Percentiles rank a stretch among this genome's conserved stretches.
These are phyloP conservation scores for Mesembryanthemum crystallinum DNA, from an alignment of 148 eudicot species.

Conservation along the genomic window DNA sequence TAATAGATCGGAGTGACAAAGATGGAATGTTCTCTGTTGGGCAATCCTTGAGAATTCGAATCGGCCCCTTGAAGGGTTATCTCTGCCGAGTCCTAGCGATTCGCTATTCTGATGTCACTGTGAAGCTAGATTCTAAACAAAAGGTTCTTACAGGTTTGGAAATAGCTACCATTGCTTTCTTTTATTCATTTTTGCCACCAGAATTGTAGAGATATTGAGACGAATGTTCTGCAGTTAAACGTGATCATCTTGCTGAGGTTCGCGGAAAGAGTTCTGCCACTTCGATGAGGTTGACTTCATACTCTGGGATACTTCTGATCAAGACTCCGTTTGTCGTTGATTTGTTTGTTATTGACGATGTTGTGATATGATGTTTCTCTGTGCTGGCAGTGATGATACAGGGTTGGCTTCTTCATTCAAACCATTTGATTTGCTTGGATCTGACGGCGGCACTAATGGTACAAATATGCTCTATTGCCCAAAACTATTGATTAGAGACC, in stretches of 20 bases:
- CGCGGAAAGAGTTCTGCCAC: slow-evolving; percentile 59
- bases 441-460: slow-evolving; percentile 63
- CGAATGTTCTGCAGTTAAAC: slow-evolving; percentile 54
- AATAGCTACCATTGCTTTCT: slow-evolving; percentile 16
- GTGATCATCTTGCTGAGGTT: slow-evolving; percentile 88
- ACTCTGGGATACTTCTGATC: slow-evolving; percentile 8
- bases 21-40: slow-evolving; percentile 78
- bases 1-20: slow-evolving; percentile 53
- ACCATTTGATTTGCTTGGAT: slow-evolving; percentile 81
- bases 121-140: slow-evolving; percentile 91
- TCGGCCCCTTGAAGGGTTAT: slow-evolving; percentile 96
- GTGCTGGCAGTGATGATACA: slow-evolving; percentile 50
- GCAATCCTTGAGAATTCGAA: slow-evolving; percentile 76
- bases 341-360: slow-evolving; percentile 8
- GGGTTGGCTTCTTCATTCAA: slow-evolving; percentile 44
- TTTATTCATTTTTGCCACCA: slow-evolving; percentile 18
- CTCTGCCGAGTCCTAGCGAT: slow-evolving; percentile 82
- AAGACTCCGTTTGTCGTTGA: neutral
- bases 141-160: slow-evolving; percentile 87
- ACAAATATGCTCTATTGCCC: slow-evolving; percentile 16
- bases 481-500: too few species aligned
- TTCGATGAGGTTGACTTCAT: slow-evolving; percentile 43
- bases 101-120: slow-evolving; percentile 80
- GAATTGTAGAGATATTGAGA: slow-evolving; percentile 9
- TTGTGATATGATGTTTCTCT: slow-evolving; percentile 20